Percentiles rank a stretch among this genome's conserved stretches.
These are phyloP conservation scores for Aspergillus nidulans DNA, from an alignment of 495 filamentous ascomycete genomes.

Conservation along the genomic window DNA sequence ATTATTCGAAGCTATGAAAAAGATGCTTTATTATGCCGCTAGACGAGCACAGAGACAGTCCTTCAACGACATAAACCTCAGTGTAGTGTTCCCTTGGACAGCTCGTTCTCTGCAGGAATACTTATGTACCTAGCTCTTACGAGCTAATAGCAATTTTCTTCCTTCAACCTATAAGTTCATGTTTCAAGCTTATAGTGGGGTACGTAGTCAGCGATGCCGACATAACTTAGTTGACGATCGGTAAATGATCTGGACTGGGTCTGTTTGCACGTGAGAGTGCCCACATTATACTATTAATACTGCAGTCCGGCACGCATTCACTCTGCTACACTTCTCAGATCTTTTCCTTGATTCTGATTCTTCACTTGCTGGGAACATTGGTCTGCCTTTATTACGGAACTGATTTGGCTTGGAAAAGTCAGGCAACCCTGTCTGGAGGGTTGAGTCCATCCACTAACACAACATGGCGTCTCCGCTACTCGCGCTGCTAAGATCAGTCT, in stretches of 20 bases:
- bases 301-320: not conserved
- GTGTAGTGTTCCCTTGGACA: not conserved
- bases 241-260: not conserved
- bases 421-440: not conserved
- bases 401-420: not conserved
- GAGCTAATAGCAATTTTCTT: not conserved
- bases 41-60: not conserved
- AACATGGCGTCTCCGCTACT: conserved; percentile 24
- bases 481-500: conserved; percentile 13
- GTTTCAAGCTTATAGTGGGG: not conserved
- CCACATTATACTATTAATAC: not conserved
- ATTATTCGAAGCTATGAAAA: not conserved
- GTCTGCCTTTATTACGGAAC: not conserved
- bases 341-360: not conserved
- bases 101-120: not conserved
- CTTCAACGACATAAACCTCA: not conserved
- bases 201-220: too few relatives aligned
- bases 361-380: too few relatives aligned
- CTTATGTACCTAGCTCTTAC: not conserved
- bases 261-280: not conserved
- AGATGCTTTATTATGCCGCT: too few relatives aligned
- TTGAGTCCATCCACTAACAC: not conserved
- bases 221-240: not conserved
- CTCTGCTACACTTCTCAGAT: not conserved
- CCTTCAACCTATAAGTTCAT: not conserved